phyloP scores from a whole-genome alignment of 192 early-diverging fungal genomes.

The Dispira simplex region DNA sequence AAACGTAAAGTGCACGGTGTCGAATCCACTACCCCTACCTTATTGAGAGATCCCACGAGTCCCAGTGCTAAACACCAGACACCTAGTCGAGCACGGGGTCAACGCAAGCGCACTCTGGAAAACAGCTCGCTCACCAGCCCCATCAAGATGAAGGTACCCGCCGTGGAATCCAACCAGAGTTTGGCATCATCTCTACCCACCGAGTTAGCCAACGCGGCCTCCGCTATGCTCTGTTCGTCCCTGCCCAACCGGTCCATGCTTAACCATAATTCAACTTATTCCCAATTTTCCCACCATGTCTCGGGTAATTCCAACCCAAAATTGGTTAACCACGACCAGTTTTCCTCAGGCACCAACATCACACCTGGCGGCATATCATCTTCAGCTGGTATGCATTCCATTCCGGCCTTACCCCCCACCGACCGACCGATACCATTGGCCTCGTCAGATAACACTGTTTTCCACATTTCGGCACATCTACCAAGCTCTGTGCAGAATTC shows the following conservation, averaged over 20 bases:
- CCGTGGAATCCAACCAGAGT: not conserved
- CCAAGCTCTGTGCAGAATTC: not conserved
- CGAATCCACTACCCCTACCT: not conserved
- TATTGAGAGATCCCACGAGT: not conserved
- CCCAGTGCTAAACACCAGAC: not conserved
- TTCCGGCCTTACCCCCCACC: not conserved
- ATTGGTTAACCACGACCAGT: not conserved
- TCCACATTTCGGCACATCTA: not conserved
- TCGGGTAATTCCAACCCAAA: too few relatives aligned
- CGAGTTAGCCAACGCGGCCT: not conserved
- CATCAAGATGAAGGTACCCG: not conserved
- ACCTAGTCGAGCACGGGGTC: not conserved
- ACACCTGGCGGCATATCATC: not conserved
- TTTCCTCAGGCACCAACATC: not conserved
- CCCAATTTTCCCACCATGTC: too few relatives aligned
- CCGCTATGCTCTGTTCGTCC: too few relatives aligned
- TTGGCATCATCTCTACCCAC: not conserved
- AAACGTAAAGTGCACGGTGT: slow-evolving; percentile 1
- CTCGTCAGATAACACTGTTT: not conserved
- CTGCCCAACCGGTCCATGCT: too few relatives aligned
- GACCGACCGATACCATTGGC: not conserved
- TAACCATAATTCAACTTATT: too few relatives aligned
- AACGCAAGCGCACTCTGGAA: not conserved
- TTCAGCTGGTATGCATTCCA: not conserved
- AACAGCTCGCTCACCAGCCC: not conserved